Percentiles rank a stretch among this genome's conserved stretches.
Evolutionary conservation across 2,329 filamentous ascomycete genomes (phyloP).

Genomic region (Capronia epimyces): DNA sequence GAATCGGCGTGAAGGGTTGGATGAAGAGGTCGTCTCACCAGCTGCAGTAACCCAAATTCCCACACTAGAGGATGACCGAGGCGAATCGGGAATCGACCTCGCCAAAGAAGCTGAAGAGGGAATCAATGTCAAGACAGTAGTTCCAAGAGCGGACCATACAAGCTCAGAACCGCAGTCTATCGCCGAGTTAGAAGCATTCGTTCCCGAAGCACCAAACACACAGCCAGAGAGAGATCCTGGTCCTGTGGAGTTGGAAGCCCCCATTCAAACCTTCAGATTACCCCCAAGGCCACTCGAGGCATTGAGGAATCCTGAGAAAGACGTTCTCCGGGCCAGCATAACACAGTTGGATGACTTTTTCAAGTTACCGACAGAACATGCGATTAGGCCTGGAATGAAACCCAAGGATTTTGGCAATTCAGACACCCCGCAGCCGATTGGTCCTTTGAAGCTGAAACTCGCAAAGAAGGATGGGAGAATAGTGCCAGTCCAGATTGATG

Average conservation of each 20-base stretch:
- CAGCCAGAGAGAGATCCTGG: constrained; percentile 7
- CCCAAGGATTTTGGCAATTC: constrained; percentile 16
- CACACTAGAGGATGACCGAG: not conserved
- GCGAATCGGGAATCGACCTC: not conserved
- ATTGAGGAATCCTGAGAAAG: constrained; percentile 9
- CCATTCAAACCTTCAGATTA: constrained; percentile 20
- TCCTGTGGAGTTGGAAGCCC: constrained; percentile 26
- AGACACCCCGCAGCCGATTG: constrained; percentile 8
- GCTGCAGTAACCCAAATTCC: not conserved
- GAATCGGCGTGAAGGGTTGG: not conserved
- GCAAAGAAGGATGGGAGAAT: constrained; percentile 23
- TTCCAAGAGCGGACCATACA: not conserved
- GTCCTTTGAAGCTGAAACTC: constrained; percentile 22
- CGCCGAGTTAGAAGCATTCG: constrained; percentile 26
- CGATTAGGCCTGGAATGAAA: constrained; percentile 18
- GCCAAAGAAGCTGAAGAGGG: not conserved
- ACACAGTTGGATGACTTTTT: constrained; percentile 16
- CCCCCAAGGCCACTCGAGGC: constrained; percentile 19
- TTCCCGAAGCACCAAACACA: constrained; percentile 5
- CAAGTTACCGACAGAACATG: constrained; percentile 14
- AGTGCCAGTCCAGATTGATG: constrained; percentile 18
- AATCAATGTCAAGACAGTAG: not conserved
- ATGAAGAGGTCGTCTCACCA: not conserved
- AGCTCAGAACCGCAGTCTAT: constrained; percentile 14
- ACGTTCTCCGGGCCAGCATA: constrained; percentile 12